Percentiles rank a stretch among this genome's conserved stretches.
phyloP scores from a whole-genome alignment of 2,329 filamentous ascomycete species.

The Parastagonospora nodorum region DNA sequence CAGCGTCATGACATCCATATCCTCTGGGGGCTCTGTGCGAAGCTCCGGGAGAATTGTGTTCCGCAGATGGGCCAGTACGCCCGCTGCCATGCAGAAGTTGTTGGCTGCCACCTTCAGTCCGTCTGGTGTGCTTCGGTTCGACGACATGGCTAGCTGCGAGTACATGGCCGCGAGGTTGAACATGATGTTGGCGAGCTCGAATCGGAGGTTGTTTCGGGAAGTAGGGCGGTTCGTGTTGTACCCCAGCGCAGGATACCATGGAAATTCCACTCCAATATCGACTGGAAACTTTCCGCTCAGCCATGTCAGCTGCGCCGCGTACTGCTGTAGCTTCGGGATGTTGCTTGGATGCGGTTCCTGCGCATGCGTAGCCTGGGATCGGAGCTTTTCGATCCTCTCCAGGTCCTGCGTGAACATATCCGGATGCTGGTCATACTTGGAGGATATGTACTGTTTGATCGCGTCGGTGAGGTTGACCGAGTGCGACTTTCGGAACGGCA shows the following conservation, averaged over 20 bases:
- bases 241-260: conserved; percentile 92
- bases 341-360: conserved; percentile 87
- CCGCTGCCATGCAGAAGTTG: conserved; percentile 87
- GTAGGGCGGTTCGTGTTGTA: conserved; percentile 80
- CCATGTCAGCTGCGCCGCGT: conserved; percentile 92
- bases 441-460: conserved; percentile 93
- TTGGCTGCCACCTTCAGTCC: conserved; percentile 87
- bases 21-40: conserved; percentile 82
- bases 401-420: conserved; percentile 95
- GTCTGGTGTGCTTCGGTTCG: conserved; percentile 77
- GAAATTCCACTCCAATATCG: conserved; percentile 93
- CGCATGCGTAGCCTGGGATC: conserved; percentile 85
- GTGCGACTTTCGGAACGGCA: conserved; percentile 87
- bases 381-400: conserved; percentile 80
- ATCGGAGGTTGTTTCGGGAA: conserved; percentile 69
- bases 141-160: conserved; percentile 83
- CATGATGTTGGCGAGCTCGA: conserved; percentile 89
- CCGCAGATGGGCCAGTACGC: conserved; percentile 79
- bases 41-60: conserved; percentile 79
- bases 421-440: conserved; percentile 98
- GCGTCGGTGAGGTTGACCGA: conserved; percentile 77
- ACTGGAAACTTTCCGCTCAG: conserved; percentile 94
- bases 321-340: conserved; percentile 83
- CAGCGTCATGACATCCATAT: conserved; percentile 90
- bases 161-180: conserved; percentile 95